phyloP scores from a whole-genome alignment of 2,329 filamentous ascomycete species.

The Diaporthe caulivora region DNA sequence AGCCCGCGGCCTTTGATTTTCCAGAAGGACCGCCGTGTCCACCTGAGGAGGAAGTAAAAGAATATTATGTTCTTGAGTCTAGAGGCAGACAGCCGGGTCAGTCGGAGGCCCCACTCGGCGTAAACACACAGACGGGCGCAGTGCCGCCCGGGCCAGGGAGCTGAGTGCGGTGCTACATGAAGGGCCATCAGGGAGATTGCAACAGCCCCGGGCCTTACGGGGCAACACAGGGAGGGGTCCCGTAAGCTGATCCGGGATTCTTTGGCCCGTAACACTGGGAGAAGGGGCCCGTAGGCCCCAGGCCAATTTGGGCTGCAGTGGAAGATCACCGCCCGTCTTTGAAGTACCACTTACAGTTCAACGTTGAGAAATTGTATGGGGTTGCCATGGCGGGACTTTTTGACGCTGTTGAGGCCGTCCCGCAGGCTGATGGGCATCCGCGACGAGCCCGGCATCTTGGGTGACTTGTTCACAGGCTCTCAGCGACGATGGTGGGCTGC shows the following conservation, averaged over 20 bases:
- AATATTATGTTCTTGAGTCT: conserved; percentile 91
- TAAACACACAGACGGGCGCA: background rate
- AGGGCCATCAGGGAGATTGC: background rate
- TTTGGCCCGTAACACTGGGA: background rate
- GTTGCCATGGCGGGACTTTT: conserved; percentile 66
- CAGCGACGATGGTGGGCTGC: background rate
- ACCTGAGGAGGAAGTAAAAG: conserved; percentile 86
- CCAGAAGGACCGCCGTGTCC: conserved; percentile 83
- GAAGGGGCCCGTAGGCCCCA: background rate
- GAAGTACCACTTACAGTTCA: conserved; percentile 69
- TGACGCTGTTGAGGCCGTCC: conserved; percentile 73
- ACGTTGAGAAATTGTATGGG: conserved; percentile 73
- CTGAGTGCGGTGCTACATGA: conserved; percentile 1
- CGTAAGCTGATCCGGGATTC: background rate
- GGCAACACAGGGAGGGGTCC: conserved; percentile 4
- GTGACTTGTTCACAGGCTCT: background rate
- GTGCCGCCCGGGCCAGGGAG: background rate
- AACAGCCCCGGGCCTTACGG: background rate
- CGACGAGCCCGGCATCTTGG: conserved; percentile 73
- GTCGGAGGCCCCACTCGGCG: background rate
- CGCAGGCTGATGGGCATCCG: conserved; percentile 79
- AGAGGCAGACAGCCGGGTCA: conserved; percentile 5
- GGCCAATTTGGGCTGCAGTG: background rate
- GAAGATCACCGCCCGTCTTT: background rate
- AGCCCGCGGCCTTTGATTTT: conserved; percentile 91